Percentiles rank a stretch among this genome's conserved stretches.
phyloP scores from a whole-genome alignment of 2,329 filamentous ascomycete genomes.

The Pseudogymnoascus sp. region DNA sequence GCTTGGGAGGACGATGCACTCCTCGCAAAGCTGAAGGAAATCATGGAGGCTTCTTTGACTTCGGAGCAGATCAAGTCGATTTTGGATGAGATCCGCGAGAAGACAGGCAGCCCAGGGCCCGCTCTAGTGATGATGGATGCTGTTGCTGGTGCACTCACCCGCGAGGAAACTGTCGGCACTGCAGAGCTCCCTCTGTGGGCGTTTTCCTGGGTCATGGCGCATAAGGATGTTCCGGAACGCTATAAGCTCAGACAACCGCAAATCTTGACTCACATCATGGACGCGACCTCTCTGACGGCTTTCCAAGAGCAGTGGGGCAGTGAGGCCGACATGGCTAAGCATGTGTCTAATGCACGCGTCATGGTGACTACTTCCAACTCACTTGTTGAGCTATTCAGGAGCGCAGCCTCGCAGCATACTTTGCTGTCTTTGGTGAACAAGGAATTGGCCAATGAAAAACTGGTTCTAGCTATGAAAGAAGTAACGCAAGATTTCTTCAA shows the following conservation, averaged over 20 bases:
- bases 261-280: background rate
- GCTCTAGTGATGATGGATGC: conserved; percentile 31
- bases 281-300: background rate
- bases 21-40: conserved; percentile 19
- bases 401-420: background rate
- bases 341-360: background rate
- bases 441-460: conserved; percentile 10
- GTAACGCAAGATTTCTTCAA: background rate
- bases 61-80: conserved; percentile 27
- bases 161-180: background rate
- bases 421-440: conserved; percentile 9
- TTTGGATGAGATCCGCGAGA: background rate
- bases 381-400: background rate
- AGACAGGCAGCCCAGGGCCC: conserved; percentile 18
- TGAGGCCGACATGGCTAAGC: background rate
- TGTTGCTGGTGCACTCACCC: conserved; percentile 26
- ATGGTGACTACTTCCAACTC: background rate
- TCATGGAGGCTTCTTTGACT: conserved; percentile 31
- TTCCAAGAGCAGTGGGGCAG: background rate
- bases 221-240: background rate
- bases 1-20: conserved; percentile 27
- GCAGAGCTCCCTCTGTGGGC: background rate
- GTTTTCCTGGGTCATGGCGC: background rate
- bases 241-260: background rate
- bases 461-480: background rate